Evolutionary conservation across 1,284 basidiomycete genomes (phyloP).

Genomic region (Trichosporon coremiiforme): DNA sequence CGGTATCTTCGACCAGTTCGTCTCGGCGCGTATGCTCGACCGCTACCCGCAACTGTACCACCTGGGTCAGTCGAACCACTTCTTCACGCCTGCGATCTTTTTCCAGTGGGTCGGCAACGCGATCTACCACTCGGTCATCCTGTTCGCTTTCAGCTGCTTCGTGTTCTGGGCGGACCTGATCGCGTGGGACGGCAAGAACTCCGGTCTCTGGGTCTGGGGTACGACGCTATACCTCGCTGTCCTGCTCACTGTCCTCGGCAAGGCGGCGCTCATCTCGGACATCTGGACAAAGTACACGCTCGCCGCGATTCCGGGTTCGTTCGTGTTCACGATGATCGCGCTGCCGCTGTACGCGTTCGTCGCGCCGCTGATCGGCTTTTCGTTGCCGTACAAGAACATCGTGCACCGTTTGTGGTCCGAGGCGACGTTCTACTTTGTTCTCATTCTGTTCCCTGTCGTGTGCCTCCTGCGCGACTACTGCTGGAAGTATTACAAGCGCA

Average conservation of each 20-base stretch:
- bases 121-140: conserved; percentile 83
- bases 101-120: conserved; percentile 97
- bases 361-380: conserved; percentile 81
- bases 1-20: conserved; percentile 96
- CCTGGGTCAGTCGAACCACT: conserved; percentile 85
- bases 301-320: conserved; percentile 94
- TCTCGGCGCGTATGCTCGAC: conserved; percentile 93
- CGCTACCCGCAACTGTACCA: conserved; percentile 96
- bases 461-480: conserved; percentile 88
- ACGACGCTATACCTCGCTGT: conserved; percentile 91
- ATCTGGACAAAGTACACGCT: conserved; percentile 99
- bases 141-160: conserved; percentile 85
- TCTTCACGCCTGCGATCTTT: conserved; percentile 87
- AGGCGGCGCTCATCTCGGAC: conserved; percentile 95
- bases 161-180: conserved; percentile 91
- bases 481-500: conserved; percentile 95
- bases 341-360: conserved; percentile 87
- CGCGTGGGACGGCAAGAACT: conserved; percentile 74
- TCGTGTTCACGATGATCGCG: conserved; percentile 90
- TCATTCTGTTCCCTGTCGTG: conserved; percentile 82
- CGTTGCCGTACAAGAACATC: conserved; percentile 83
- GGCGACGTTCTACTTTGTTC: conserved; percentile 83
- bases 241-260: conserved; percentile 91
- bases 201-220: conserved; percentile 98
- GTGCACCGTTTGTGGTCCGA: conserved; percentile 86